Evolutionary conservation across 1,284 basidiomycete genomes (phyloP).

Genomic region (Irpex sp.): DNA sequence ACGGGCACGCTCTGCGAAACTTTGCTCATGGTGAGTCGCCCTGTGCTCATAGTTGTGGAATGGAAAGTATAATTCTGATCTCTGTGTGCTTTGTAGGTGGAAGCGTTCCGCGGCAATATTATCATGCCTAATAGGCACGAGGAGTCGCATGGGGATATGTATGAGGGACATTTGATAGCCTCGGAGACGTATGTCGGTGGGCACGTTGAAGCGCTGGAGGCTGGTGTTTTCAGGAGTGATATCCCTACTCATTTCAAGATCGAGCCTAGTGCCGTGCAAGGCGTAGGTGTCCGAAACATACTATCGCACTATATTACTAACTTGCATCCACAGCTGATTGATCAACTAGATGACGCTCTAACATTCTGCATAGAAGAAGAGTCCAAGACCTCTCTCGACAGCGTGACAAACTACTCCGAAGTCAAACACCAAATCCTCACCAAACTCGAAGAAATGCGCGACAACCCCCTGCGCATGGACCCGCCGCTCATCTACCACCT

Average conservation of each 20-base stretch:
- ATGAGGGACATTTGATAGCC: slow-evolving; percentile 91
- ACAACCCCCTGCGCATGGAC: slow-evolving; percentile 85
- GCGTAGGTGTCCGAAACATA: slow-evolving; percentile 41
- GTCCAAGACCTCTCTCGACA: slow-evolving; percentile 74
- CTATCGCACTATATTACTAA: too few relatives aligned
- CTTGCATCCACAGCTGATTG: slow-evolving; percentile 64
- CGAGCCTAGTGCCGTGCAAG: slow-evolving; percentile 80
- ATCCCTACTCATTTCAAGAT: slow-evolving; percentile 96
- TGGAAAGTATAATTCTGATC: neutral
- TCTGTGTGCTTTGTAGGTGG: slow-evolving; percentile 57
- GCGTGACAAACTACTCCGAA: slow-evolving; percentile 94
- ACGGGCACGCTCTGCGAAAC: slow-evolving; percentile 97
- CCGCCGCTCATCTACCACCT: slow-evolving; percentile 97
- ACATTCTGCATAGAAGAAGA: slow-evolving; percentile 90
- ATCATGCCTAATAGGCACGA: slow-evolving; percentile 99
- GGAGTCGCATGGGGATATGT: slow-evolving; percentile 89
- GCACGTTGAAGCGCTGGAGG: slow-evolving; percentile 97
- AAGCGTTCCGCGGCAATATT: slow-evolving; percentile 88
- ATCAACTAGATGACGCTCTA: slow-evolving; percentile 90
- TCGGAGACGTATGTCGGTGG: slow-evolving; percentile 99
- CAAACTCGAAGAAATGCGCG: slow-evolving; percentile 86
- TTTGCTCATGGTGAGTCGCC: slow-evolving; percentile 83
- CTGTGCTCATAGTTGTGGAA: neutral
- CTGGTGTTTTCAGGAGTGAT: slow-evolving; percentile 96
- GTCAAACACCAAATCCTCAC: slow-evolving; percentile 78